Base-by-base conservation (phyloP, 176 grass and related monocot species). In the Carex pumila region DNA sequence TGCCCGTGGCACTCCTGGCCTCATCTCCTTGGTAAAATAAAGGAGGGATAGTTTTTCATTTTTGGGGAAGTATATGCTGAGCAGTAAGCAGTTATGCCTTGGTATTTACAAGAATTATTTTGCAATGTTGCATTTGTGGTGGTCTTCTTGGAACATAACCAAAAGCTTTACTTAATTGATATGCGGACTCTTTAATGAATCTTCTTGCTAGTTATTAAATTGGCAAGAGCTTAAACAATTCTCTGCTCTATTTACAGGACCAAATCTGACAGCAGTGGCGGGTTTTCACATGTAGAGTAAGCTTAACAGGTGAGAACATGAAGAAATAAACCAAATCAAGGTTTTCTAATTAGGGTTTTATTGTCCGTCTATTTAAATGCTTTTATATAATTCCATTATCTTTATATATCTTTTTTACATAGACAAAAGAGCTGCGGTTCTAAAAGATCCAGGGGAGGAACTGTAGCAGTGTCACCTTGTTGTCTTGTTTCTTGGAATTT, bases 281-380 rank as follows among this genome's bases (percentile, higher is more conserved):
- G 92, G 76, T 86, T 94, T 69, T 88, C 90, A 17, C 92, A 87
- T 84, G 87, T 98, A 30, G 95, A 97, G 84, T 97, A 88, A 87
- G n/a, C 69, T 47, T 83, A 56, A 54, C 50, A 84, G 87, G 86
- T 34, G 6, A 36, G 50, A 21, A 22, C n/a, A 19, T 22, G n/a
- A 62, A 10, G 0, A 62, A 25, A 62, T 62, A 29, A 62, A 62
- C 13, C 7, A 17, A 71, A 32, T 57, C 18, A 29, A 57, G 34
- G 12, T 57, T 31, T 54, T 32, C 25, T 76, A 50, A 29, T 75
- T 30, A 55, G 72, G 71, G 2, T 75, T 52, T 29, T 55, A 9
- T 3, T 76, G 45, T 54, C 72, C 53, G 13, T 75, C 37, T 39
- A 39, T 39, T 39, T 39, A 5, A 39, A 39, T 39, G 37, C 37